Evolutionary conservation across 1,284 basidiomycete genomes (phyloP).

Genomic region (Naganishia liquefaciens): DNA sequence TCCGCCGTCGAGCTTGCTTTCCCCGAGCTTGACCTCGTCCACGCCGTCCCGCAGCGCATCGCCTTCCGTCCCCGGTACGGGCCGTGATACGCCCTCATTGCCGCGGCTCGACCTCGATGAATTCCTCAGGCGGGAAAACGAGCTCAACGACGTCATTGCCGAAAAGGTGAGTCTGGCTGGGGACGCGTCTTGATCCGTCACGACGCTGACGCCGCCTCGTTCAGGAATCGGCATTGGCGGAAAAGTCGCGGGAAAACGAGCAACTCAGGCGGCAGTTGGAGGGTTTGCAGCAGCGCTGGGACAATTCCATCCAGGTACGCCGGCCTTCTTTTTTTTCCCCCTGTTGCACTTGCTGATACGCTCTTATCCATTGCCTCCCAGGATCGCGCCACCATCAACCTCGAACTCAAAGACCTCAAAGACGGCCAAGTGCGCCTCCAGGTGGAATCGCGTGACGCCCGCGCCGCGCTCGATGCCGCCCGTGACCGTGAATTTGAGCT

Average conservation of each 20-base stretch:
- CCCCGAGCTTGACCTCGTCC: conserved; percentile 39
- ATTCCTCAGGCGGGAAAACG: conserved; percentile 94
- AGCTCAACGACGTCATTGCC: conserved; percentile 87
- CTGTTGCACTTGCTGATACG: no score
- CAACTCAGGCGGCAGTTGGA: conserved; percentile 74
- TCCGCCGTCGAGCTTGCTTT: conserved; percentile 26
- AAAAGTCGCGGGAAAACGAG: conserved; percentile 61
- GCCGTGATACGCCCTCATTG: conserved; percentile 48
- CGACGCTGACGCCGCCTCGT: not conserved
- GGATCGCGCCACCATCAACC: conserved; percentile 85
- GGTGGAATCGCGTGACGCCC: conserved; percentile 92
- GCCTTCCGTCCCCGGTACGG: conserved; percentile 14
- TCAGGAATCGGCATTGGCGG: conserved; percentile 74
- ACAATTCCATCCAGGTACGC: conserved; percentile 68
- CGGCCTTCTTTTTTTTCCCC: not conserved
- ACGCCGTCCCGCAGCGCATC: conserved; percentile 31
- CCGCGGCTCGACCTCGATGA: conserved; percentile 75
- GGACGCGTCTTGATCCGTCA: not conserved
- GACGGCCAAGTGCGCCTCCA: conserved; percentile 88
- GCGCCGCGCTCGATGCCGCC: conserved; percentile 92
- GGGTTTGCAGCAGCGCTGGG: conserved; percentile 90
- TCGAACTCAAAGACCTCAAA: conserved; percentile 83
- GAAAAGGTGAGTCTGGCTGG: conserved; percentile 62
- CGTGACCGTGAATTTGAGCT: conserved; percentile 93
- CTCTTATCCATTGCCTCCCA: conserved; percentile 43